phyloP scores from a whole-genome alignment of 441 rosid genomes.

The Raphanus hybrid region DNA sequence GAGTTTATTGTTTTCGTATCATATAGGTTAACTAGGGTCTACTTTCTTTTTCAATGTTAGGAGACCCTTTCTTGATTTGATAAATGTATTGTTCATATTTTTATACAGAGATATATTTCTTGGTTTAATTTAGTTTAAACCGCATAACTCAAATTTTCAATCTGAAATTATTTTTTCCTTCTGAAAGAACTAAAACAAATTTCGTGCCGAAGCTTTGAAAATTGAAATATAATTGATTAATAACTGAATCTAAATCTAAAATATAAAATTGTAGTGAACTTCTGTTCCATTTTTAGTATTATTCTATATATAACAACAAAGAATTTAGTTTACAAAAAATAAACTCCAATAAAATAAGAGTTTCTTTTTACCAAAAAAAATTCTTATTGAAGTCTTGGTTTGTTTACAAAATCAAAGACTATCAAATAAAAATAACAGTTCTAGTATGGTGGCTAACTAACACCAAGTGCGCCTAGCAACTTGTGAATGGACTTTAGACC shows the following conservation, averaged over 20 bases:
- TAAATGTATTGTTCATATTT: not conserved
- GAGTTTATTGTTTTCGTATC: constrained; percentile 21
- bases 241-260: not conserved
- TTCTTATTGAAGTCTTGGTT: not conserved
- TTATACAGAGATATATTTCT: not conserved
- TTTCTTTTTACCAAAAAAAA: not conserved
- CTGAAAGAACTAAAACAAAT: not conserved
- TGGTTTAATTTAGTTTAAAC: constrained; percentile 6
- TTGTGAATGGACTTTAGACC: constrained; percentile 35
- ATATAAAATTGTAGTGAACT: not conserved
- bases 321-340: too few species aligned
- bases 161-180: not conserved
- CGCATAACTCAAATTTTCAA: not conserved
- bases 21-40: constrained; percentile 6
- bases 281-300: not conserved
- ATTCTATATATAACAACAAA: not conserved
- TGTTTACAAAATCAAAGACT: constrained; percentile 14
- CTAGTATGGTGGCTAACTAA: constrained; percentile 37
- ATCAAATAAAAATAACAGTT: not conserved
- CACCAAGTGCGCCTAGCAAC: constrained; percentile 29
- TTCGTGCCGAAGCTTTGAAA: not conserved
- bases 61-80: constrained; percentile 16
- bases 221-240: not conserved
- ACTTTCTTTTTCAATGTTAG: constrained; percentile 7
- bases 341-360: not conserved